These are phyloP conservation scores for Physcia stellaris DNA, from an alignment of 495 filamentous ascomycete genomes.

Conservation along the genomic window DNA sequence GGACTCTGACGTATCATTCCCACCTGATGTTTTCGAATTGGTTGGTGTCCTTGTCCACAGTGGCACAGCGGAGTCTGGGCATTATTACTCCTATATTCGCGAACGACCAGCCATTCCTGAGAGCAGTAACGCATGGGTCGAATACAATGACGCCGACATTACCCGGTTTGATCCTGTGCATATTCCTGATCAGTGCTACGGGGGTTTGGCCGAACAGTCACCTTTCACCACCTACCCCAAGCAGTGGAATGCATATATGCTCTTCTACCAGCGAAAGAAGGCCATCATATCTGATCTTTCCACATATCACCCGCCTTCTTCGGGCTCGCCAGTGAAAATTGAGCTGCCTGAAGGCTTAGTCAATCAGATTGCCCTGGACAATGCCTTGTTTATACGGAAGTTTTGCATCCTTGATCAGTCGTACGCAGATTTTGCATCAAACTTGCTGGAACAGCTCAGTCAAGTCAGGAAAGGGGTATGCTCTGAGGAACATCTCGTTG, in stretches of 20 bases:
- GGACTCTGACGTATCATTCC: conserved; percentile 35
- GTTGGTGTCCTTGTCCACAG: conserved; percentile 87
- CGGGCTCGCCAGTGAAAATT: conserved; percentile 38
- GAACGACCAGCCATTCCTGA: conserved; percentile 49
- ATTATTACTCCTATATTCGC: conserved; percentile 93
- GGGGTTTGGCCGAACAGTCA: conserved; percentile 43
- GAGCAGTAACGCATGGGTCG: conserved; percentile 53
- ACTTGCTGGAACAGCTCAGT: conserved; percentile 38
- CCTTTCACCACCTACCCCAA: conserved; percentile 41
- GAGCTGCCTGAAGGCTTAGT: conserved; percentile 40
- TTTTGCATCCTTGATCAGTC: conserved; percentile 70
- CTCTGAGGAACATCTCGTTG: conserved; percentile 36
- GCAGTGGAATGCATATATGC: conserved; percentile 84
- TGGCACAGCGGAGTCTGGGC: conserved; percentile 85
- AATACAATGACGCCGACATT: conserved; percentile 86
- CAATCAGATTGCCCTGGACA: conserved; percentile 53
- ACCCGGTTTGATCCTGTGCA: conserved; percentile 55
- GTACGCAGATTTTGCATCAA: conserved; percentile 53
- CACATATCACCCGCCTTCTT: conserved; percentile 18
- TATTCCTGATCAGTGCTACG: conserved; percentile 68
- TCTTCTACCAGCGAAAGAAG: conserved; percentile 84
- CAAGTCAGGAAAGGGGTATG: conserved; percentile 29
- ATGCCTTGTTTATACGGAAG: conserved; percentile 55
- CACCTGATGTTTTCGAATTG: conserved; percentile 72
- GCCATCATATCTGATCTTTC: conserved; percentile 33